Evolutionary conservation across 2,329 filamentous ascomycete genomes (phyloP), one percentile per base, ranked within the genome.

Genomic region (Cordyceps cateniannulata): DNA sequence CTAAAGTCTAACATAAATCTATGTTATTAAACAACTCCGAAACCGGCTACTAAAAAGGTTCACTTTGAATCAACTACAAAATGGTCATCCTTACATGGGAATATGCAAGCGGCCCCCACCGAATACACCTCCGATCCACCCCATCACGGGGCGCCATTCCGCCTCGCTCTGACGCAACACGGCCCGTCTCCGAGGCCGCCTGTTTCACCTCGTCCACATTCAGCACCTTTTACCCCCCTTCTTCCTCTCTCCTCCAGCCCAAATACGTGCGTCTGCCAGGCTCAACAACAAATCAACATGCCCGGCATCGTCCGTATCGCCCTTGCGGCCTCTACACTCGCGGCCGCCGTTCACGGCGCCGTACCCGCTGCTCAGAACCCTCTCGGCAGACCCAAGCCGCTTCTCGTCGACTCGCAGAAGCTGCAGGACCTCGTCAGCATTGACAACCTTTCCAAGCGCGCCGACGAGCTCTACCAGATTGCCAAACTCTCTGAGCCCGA

Each of bases 391-490:
- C 16, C 60, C 49, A 62, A 71, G 66, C 69, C 70, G 66, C 77
- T 76, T 1, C 62, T 84, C 58, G 74, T 87, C 52, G 79, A 80
- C 68, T 81, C 81, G 51, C 74, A 83, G 68, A 72, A 74, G 16
- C 76, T 89, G 2, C 83, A 89, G 71, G 74, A 73, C 18, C 75
- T 75, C 62, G 87, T 91, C 72, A 77, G 74, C 20, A 71, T 74
- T 45, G 74, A 82, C 20, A 83, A 80, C 25, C 81, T 91, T 7
- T 72, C 86, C 47, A 71, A 76, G 5, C 82, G 86, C 22, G 84
- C 87, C 5, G 76, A 86, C 66, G 71, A 83, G 45, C 80, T 91
- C 9, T 89, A 82, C 66, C 75, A 81, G 56, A 81, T 89, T 60
- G 86, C 87, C 0, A 77, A 86, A 70, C 75, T 80, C 57, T 79